Conservation (phyloP, 2,329 filamentous ascomycete genomes). For the Epichloe scottii region DNA sequence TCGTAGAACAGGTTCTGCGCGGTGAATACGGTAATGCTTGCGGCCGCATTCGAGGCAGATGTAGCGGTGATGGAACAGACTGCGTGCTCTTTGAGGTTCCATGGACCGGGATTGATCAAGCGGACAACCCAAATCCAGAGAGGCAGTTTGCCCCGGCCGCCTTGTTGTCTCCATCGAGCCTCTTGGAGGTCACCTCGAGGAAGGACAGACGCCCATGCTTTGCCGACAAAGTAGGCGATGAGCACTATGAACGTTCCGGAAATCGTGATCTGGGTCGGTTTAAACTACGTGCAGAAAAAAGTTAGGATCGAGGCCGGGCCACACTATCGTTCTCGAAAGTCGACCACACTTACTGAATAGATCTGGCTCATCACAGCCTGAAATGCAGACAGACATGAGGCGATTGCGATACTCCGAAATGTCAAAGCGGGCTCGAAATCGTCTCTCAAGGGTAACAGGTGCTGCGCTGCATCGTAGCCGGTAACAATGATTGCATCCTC, state of each 20-base stretch:
- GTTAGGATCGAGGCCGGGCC: neutral
- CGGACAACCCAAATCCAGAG: slow-evolving; percentile 25
- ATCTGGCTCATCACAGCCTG: slow-evolving; percentile 44
- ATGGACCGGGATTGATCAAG: slow-evolving; percentile 39
- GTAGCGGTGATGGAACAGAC: slow-evolving; percentile 41
- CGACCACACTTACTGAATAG: slow-evolving; percentile 27
- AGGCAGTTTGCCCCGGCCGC: slow-evolving; percentile 29
- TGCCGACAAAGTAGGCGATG: slow-evolving; percentile 43
- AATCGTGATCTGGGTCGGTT: slow-evolving; percentile 35
- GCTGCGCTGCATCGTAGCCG: slow-evolving; percentile 34
- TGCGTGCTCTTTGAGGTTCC: slow-evolving; percentile 43
- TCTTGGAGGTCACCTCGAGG: slow-evolving; percentile 38
- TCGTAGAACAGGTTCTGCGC: slow-evolving; percentile 40
- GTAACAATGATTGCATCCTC: slow-evolving; percentile 36
- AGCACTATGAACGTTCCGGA: slow-evolving; percentile 44
- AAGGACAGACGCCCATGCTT: slow-evolving; percentile 15
- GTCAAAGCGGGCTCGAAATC: slow-evolving; percentile 39
- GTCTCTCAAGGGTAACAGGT: slow-evolving; percentile 39
- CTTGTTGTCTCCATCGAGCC: slow-evolving; percentile 30
- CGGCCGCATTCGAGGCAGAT: slow-evolving; percentile 34
- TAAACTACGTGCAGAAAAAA: slow-evolving; percentile 26
- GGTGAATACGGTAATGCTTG: slow-evolving; percentile 25
- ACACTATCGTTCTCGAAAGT: too few species aligned
- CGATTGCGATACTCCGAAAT: slow-evolving; percentile 38
- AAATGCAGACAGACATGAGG: slow-evolving; percentile 36